Percentiles rank a stretch among this genome's conserved stretches.
Evolutionary conservation across 495 filamentous ascomycete genomes (phyloP).

Genomic region (Lindgomyces ingoldianus): DNA sequence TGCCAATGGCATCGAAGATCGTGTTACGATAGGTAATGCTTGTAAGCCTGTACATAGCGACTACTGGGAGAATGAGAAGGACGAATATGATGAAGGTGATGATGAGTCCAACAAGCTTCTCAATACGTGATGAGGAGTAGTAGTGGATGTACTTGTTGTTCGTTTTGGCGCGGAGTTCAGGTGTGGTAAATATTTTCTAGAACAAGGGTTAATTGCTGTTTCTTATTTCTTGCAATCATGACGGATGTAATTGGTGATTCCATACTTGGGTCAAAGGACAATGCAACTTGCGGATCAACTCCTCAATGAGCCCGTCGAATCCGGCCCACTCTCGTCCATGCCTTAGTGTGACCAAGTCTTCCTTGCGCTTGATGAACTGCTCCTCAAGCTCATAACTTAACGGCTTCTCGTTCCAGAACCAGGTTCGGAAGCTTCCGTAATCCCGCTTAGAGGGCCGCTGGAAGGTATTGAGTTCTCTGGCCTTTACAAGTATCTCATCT

Average conservation of each 20-base stretch:
- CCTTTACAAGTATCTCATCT: constrained; percentile 45
- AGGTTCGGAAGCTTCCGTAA: constrained; percentile 46
- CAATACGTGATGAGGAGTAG: constrained; percentile 44
- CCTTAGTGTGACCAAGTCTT: constrained; percentile 48
- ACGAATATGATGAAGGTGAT: constrained; percentile 40
- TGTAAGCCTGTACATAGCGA: constrained; percentile 44
- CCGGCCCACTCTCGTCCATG: constrained; percentile 46
- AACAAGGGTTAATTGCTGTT: not conserved
- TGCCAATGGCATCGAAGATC: constrained; percentile 32
- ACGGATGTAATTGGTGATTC: not conserved
- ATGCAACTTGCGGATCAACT: constrained; percentile 34
- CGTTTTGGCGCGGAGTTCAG: constrained; percentile 45
- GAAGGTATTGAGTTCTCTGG: constrained; percentile 42
- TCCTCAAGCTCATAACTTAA: constrained; percentile 36
- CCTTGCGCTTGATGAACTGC: constrained; percentile 46
- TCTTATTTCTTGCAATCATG: constrained; percentile 15
- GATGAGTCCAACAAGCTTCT: constrained; percentile 41
- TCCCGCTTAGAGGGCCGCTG: constrained; percentile 44
- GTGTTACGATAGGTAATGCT: constrained; percentile 22
- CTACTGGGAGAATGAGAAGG: constrained; percentile 48
- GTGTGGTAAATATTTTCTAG: constrained; percentile 40
- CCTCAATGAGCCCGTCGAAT: constrained; percentile 47
- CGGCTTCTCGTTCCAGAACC: constrained; percentile 42
- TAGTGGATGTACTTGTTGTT: constrained; percentile 43
- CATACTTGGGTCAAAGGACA: constrained; percentile 40